A percentile compares a stretch with the other conserved stretches of the same genome.
Conservation (phyloP, 2,329 filamentous ascomycete species). For the Alternaria incomplexa region DNA sequence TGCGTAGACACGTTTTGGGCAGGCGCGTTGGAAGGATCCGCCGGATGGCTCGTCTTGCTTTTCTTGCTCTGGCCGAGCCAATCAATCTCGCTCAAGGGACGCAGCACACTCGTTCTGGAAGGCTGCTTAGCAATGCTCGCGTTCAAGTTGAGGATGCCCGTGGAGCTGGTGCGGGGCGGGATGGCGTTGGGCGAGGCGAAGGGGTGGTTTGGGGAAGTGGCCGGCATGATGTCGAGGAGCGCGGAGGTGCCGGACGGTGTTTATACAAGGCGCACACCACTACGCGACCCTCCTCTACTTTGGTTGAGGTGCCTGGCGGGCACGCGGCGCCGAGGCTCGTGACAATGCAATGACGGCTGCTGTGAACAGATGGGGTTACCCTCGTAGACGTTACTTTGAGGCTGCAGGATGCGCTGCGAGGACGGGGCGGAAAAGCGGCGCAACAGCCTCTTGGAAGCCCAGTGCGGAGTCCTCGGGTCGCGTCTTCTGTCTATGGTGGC, state of each 20-base stretch:
- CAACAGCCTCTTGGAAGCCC: background rate
- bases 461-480: constrained; percentile 5
- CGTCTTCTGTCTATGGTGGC: background rate
- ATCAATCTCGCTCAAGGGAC: constrained; percentile 48
- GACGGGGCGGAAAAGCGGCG: background rate
- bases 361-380: background rate
- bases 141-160: constrained; percentile 41
- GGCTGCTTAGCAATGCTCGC: constrained; percentile 32
- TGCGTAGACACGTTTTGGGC: background rate
- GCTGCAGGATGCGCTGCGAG: constrained; percentile 11
- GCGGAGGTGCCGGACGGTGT: background rate
- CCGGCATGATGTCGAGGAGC: constrained; percentile 23
- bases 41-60: constrained; percentile 41
- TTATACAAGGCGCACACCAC: background rate
- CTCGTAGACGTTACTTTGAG: background rate
- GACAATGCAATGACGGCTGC: constrained; percentile 11
- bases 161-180: constrained; percentile 48
- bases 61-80: constrained; percentile 51
- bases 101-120: constrained; percentile 36
- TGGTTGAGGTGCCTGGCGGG: constrained; percentile 7
- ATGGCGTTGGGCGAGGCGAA: constrained; percentile 50
- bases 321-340: constrained; percentile 3
- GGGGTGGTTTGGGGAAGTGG: constrained; percentile 28
- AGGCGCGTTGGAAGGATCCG: constrained; percentile 16
- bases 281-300: background rate